These are phyloP conservation scores for Scedosporium apiospermum DNA, from an alignment of 2,329 filamentous ascomycete genomes.

Conservation along the genomic window DNA sequence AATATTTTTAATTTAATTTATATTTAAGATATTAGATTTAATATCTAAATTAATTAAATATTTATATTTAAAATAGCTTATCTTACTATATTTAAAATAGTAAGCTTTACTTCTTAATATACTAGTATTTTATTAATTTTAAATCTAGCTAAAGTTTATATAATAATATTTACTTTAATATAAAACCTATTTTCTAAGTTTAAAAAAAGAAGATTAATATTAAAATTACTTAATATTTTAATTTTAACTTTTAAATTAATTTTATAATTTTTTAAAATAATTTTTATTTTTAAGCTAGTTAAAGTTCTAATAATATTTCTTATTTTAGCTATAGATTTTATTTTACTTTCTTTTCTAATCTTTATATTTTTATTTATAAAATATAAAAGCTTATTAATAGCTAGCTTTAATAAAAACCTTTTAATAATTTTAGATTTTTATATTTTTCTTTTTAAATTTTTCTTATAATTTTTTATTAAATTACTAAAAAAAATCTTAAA, in stretches of 20 bases:
- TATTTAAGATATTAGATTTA: background rate
- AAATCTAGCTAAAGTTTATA: background rate
- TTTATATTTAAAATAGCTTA: too few species aligned
- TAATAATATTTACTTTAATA: background rate
- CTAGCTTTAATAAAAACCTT: background rate
- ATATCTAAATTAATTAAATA: background rate
- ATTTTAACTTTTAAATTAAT: background rate
- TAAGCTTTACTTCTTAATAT: background rate
- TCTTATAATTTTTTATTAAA: background rate
- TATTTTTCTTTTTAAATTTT: background rate
- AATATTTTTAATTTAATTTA: too few species aligned
- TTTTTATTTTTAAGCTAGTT: background rate
- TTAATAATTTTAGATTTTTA: background rate
- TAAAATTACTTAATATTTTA: background rate
- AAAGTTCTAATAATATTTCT: too few species aligned
- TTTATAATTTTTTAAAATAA: background rate
- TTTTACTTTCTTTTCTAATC: background rate
- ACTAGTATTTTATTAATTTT: background rate
- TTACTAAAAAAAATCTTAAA: background rate
- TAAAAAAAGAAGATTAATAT: background rate
- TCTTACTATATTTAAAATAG: too few species aligned
- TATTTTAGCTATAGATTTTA: background rate
- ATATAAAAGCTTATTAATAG: background rate
- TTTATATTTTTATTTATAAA: background rate
- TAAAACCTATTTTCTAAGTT: background rate